These are phyloP conservation scores for Galeopsis tetrahit DNA, from an alignment of 257 asterid genomes.

Conservation along the genomic window DNA sequence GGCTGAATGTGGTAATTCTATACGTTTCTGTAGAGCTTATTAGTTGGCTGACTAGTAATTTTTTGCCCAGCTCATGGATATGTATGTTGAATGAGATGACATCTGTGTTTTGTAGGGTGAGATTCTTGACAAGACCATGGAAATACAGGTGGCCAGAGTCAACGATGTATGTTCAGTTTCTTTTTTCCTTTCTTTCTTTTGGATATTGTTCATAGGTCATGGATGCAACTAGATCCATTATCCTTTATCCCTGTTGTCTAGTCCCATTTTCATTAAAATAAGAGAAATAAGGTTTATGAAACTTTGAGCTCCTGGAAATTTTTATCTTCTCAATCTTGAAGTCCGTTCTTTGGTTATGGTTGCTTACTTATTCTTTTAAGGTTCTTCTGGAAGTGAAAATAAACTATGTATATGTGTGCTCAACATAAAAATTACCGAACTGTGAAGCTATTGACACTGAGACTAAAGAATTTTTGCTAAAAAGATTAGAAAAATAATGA, in stretches of 20 bases:
- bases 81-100: slow-evolving; percentile 22
- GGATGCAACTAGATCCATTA: slow-evolving; percentile 4
- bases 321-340: slow-evolving; percentile 1
- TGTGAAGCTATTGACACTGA: not conserved
- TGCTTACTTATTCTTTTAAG: not conserved
- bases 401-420: not conserved
- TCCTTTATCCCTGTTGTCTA: not conserved
- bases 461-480: not conserved
- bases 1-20: slow-evolving; percentile 86
- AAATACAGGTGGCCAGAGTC: slow-evolving; percentile 85
- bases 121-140: slow-evolving; percentile 96
- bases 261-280: slow-evolving; percentile 14
- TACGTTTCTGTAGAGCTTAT: slow-evolving; percentile 55
- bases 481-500: not conserved
- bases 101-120: slow-evolving; percentile 71
- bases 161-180: slow-evolving; percentile 70
- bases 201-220: not conserved
- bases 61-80: slow-evolving; percentile 24
- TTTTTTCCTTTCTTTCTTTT: slow-evolving; percentile 18
- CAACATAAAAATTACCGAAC: not conserved
- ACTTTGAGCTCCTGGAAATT: slow-evolving; percentile 9
- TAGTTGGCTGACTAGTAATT: slow-evolving; percentile 49
- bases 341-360: slow-evolving; percentile 1
- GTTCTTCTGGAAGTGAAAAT: slow-evolving; percentile 3
- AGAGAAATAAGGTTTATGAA: slow-evolving; percentile 8